phyloP scores from a whole-genome alignment of 768 basidiomycete genomes.

The Sutorius australiensis region DNA sequence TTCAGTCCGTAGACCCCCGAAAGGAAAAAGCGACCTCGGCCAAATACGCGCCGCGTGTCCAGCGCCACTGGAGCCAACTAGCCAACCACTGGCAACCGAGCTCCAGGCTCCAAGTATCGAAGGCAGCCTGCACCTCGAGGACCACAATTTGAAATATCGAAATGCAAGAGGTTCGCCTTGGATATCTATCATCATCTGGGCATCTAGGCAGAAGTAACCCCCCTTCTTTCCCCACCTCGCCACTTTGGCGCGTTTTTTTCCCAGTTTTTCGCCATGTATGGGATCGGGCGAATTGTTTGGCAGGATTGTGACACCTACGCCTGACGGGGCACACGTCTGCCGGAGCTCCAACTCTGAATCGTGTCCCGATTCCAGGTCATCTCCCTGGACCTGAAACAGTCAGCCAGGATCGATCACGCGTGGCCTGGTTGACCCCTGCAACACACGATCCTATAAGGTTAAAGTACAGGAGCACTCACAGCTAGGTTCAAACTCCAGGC shows the following conservation, averaged over 20 bases:
- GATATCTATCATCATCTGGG: neutral
- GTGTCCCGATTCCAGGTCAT: neutral
- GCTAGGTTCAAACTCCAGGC: neutral
- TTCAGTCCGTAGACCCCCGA: neutral
- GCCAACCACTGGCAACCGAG: no score
- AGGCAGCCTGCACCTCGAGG: no score
- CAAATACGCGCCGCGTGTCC: neutral
- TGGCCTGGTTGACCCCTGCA: neutral
- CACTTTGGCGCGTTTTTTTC: neutral
- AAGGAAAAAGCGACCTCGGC: neutral
- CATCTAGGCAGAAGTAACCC: neutral
- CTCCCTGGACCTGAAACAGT: neutral
- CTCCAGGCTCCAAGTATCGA: no score
- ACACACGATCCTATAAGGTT: neutral
- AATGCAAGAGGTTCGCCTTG: constrained; percentile 16
- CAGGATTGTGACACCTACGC: neutral
- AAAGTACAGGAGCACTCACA: neutral
- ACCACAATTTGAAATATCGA: constrained; percentile 16
- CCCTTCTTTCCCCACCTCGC: neutral
- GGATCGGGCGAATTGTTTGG: neutral
- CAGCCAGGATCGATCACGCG: neutral
- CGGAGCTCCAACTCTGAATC: constrained; percentile 11
- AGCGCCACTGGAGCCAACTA: no score
- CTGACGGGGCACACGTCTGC: neutral
- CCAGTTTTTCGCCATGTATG: neutral